A percentile compares a stretch with the other conserved stretches of the same genome.
Conservation (phyloP, 2,329 filamentous ascomycete genomes). For the Raffaelea arxii region DNA sequence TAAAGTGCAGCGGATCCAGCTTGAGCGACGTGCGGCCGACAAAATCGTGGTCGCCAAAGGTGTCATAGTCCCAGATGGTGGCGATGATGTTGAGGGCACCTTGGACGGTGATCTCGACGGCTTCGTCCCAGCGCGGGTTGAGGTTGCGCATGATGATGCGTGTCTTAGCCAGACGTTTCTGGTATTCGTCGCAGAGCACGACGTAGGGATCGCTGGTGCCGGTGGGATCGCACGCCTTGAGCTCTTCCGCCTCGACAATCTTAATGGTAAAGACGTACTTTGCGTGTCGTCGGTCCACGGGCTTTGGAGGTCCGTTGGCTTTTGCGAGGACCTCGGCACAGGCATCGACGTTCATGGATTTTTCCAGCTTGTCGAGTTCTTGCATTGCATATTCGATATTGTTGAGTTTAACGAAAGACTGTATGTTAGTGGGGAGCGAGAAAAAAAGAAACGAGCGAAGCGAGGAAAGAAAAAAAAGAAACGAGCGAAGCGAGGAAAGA, state of each 20-base stretch:
- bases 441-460: not conserved
- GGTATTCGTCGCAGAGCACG: slow-evolving; percentile 92
- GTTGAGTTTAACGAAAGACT: slow-evolving; percentile 97
- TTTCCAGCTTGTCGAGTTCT: slow-evolving; percentile 83
- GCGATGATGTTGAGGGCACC: slow-evolving; percentile 90
- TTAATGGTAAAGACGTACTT: slow-evolving; percentile 99
- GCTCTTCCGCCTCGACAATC: slow-evolving; percentile 92
- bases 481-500: not conserved
- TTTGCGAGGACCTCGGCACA: slow-evolving; percentile 75
- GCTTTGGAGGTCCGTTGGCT: slow-evolving; percentile 60
- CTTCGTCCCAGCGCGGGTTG: slow-evolving; percentile 95
- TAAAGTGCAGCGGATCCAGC: slow-evolving; percentile 94
- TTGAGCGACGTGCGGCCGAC: slow-evolving; percentile 95
- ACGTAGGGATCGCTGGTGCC: slow-evolving; percentile 95
- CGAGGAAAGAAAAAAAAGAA: not conserved
- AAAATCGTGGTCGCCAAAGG: slow-evolving; percentile 93
- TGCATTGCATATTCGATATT: slow-evolving; percentile 93
- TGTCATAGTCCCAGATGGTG: slow-evolving; percentile 97
- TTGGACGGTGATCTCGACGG: slow-evolving; percentile 88
- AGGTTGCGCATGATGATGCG: slow-evolving; percentile 82
- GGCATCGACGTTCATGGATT: slow-evolving; percentile 80
- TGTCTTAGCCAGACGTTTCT: slow-evolving; percentile 92
- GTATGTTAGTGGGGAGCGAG: not conserved
- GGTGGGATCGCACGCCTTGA: slow-evolving; percentile 95
- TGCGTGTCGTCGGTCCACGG: slow-evolving; percentile 54